Base-by-base conservation (phyloP, 208 protist genomes). In the Crithidia acanthocephali region DNA sequence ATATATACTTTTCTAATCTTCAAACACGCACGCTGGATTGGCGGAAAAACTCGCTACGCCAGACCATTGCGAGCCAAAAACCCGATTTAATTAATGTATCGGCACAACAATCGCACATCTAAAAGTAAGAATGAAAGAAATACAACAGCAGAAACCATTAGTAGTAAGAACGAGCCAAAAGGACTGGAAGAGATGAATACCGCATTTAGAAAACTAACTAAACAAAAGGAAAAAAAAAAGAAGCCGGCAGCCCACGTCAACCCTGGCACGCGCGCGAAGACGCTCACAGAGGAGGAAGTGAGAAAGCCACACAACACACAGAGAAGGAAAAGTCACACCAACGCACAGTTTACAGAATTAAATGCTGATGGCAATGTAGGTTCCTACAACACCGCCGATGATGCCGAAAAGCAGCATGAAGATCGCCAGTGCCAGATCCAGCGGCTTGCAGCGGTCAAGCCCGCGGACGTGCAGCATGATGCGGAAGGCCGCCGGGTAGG, bases 321-420 rank as follows among this genome's bases (percentile, higher is more conserved):
- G 35, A 40, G 11, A 40, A 40, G 11, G 11, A 40, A 40, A 40
- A 40, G 35, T 5, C 35, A 40, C 35, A 13, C 35, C 5, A 62
- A 53, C 25, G 37, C 53, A 57, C 25, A 62, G n/a, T 6, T 11
- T 2, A 27, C 23, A 16, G 6, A 61, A 8, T 59, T 47, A 77
- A 0, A 81, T 61, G 23, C 48, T 55, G 30, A 89, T 59, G 47
- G 83, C 84, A 30, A 88, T 68, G 28, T 68, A 66, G 15, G 88
- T 91, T 16, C 88, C 85, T 10, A 90, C 22, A 16, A 79, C 64
- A 23, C 83, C 85, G 47, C 85, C 70, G 23, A 85, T 52, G 13
- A 93, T 37, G 45, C 88, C 88, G 62, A 90, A 82, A 20, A 63
- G 13, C n/a, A 93, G 68, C 85, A 93, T 91, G 20, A 59, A 42